Base-by-base conservation (phyloP, 768 basidiomycete species). In the Rhodotorula toruloides region DNA sequence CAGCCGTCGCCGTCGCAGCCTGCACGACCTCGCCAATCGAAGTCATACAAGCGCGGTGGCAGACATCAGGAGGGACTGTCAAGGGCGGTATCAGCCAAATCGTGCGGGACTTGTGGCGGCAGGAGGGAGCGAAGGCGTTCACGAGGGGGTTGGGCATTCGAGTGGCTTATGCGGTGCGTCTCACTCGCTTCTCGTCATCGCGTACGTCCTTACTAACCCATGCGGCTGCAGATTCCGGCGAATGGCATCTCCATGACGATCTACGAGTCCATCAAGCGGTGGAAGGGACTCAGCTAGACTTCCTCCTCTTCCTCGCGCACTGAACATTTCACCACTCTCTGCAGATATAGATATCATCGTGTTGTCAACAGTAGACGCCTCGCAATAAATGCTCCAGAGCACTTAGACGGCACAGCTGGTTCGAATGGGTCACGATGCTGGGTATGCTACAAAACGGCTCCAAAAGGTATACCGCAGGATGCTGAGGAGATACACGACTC, bases 11-110 rank as follows among this genome's bases (percentile, higher is more conserved):
- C 22, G 36, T 69, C n/a, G 63, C 68, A 1, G 68, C 68, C 7
- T 49, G 52, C 36, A 42, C 55, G 36, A 72, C 73, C 27, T 72
- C 70, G 21, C 65, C 65, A 29, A 67, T 74, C 44, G 73, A 74
- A 48, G 53, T 72, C 16, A 63, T 74, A 12, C 71, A 74, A 55
- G 63, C 68, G n/a, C 46, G 66, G 29, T 74, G 73, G 73, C 73
- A 74, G 61, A 74, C 73, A 9, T 54, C 52, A 12, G 73, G 68
- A 0, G 73, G 65, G 11, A 61, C 58, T n/a, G 25, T 36, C 22
- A 44, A 57, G 42, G 52, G 65, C 16, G 58, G 73, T 53, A 34
- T 73, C 16, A 52, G 22, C 29, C 63, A 39, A 29, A 71, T 74
- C 29, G 65, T 66, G 37, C 58, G 39, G 49, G 59, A 58, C 34